Percentiles rank a stretch among this genome's conserved stretches.
Evolutionary conservation across 2,329 filamentous ascomycete genomes (phyloP).

Genomic region (Fusarium sambucinum): DNA sequence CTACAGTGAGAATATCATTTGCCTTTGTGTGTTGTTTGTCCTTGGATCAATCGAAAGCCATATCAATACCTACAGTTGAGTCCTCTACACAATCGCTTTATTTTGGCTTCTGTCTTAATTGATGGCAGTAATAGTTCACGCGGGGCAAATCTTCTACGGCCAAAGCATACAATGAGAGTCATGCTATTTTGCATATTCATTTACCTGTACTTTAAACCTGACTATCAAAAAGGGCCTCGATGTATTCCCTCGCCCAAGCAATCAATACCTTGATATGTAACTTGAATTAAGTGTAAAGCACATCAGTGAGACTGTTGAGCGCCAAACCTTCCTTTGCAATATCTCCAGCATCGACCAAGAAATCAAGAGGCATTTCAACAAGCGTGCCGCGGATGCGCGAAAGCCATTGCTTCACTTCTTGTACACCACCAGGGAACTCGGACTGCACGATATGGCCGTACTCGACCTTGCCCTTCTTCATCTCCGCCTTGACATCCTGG

Average conservation of each 20-base stretch:
- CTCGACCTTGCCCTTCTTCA: conserved; percentile 71
- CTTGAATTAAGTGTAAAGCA: conserved; percentile 71
- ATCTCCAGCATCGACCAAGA: conserved; percentile 78
- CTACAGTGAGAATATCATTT: conserved; percentile 29
- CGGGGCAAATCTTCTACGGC: neutral
- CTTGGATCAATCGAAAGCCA: neutral
- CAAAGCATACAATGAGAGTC: neutral
- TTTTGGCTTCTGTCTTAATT: no score
- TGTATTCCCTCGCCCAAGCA: neutral
- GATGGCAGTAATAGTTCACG: neutral
- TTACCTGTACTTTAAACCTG: neutral
- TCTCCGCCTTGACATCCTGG: conserved; percentile 60
- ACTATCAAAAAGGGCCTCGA: neutral
- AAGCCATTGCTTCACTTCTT: conserved; percentile 78
- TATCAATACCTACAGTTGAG: neutral
- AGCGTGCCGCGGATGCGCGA: conserved; percentile 75
- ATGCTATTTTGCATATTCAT: neutral
- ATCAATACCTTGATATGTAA: no score
- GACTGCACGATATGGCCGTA: conserved; percentile 90
- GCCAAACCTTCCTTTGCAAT: conserved; percentile 85
- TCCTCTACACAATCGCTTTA: neutral
- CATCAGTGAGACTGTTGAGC: conserved; percentile 78
- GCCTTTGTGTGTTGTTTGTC: neutral
- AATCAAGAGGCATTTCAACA: conserved; percentile 95
- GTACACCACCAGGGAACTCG: conserved; percentile 78